Conservation (phyloP, 1,284 basidiomycete species). For the Leccinum griseonigrum region DNA sequence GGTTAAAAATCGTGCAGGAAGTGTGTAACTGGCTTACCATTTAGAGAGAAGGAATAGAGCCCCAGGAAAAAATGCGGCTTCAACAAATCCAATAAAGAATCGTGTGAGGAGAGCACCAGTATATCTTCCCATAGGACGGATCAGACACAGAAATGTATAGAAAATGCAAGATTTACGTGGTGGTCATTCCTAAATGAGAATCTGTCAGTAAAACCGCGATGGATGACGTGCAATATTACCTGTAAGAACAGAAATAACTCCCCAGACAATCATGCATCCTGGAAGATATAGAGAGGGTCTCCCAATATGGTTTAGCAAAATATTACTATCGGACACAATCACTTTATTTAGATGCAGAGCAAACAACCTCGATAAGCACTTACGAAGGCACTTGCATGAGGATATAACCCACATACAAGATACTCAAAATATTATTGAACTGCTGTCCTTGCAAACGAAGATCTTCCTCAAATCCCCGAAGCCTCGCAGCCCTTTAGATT, state of each 20-base stretch:
- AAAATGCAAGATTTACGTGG: constrained; percentile 19
- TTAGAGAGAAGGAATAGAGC: constrained; percentile 43
- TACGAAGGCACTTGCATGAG: constrained; percentile 58
- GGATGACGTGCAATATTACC: constrained; percentile 34
- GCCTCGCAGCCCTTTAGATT: constrained; percentile 27
- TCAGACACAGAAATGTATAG: constrained; percentile 11
- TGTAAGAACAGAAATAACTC: constrained; percentile 60
- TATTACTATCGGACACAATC: constrained; percentile 48
- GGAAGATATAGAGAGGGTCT: constrained; percentile 77
- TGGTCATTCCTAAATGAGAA: constrained; percentile 12
- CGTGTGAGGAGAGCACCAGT: constrained; percentile 65
- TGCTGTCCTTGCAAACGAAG: constrained; percentile 43
- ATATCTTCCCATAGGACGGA: constrained; percentile 45
- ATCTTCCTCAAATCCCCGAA: constrained; percentile 30
- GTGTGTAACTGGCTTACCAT: constrained; percentile 40
- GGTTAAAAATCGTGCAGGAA: constrained; percentile 2
- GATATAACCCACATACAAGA: constrained; percentile 71
- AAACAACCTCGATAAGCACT: constrained; percentile 1
- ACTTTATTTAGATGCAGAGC: neutral
- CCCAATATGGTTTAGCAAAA: constrained; percentile 70
- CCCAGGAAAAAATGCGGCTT: constrained; percentile 80
- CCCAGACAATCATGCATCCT: constrained; percentile 72
- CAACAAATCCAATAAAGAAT: constrained; percentile 68
- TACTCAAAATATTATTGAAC: constrained; percentile 69
- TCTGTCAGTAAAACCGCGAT: neutral